These are phyloP conservation scores for Ramaria sp. DNA, from an alignment of 768 basidiomycete species.

Conservation along the genomic window DNA sequence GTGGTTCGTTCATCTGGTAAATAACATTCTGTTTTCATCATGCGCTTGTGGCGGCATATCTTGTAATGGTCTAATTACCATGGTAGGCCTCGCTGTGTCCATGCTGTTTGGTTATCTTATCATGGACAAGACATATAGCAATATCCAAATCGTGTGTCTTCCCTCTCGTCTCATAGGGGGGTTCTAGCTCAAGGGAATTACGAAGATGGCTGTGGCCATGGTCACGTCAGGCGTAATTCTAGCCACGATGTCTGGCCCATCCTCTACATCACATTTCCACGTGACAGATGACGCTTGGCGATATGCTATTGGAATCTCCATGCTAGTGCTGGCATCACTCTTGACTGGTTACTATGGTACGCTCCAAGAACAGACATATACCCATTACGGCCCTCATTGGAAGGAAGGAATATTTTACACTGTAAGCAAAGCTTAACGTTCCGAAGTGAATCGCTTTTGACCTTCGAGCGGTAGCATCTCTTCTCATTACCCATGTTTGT, in stretches of 20 bases:
- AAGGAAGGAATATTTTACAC: conserved; percentile 79
- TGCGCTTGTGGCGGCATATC: background rate
- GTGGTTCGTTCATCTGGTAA: conserved; percentile 77
- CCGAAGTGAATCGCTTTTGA: background rate
- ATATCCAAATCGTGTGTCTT: conserved; percentile 48
- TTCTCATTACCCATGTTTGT: conserved; percentile 71
- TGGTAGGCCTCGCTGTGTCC: conserved; percentile 58
- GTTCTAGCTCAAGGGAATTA: background rate
- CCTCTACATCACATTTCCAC: conserved; percentile 18
- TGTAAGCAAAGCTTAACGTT: conserved; percentile 28
- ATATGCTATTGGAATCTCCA: conserved; percentile 56
- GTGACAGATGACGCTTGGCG: conserved; percentile 23
- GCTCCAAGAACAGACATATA: conserved; percentile 70
- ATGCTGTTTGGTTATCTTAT: conserved; percentile 63
- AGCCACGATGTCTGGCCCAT: conserved; percentile 57
- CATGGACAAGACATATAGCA: conserved; percentile 47
- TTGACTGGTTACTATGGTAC: conserved; percentile 61
- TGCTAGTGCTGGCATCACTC: conserved; percentile 58
- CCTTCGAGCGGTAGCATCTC: conserved; percentile 41
- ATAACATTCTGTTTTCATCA: conserved; percentile 13
- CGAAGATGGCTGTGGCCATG: conserved; percentile 49
- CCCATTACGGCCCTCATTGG: conserved; percentile 68
- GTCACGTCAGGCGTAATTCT: conserved; percentile 65
- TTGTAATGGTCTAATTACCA: too few species aligned
- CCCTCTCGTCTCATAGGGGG: background rate